Base-by-base conservation (phyloP, 2,329 filamentous ascomycete species). In the Trichophyton verrucosum region DNA sequence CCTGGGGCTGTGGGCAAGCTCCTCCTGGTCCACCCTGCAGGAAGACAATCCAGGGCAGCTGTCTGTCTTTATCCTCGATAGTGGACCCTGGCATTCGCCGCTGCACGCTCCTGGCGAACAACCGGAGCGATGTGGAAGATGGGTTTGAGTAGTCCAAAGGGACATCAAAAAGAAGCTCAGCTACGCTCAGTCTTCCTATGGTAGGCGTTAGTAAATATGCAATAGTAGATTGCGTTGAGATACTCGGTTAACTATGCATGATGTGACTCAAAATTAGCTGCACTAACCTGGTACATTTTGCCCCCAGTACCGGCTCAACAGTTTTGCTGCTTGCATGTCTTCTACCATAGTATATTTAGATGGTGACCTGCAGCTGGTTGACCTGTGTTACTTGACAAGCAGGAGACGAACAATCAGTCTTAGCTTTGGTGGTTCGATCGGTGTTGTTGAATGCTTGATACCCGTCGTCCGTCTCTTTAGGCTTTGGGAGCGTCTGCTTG, bases 1-100 rank as follows among this genome's bases (percentile, higher is more conserved):
- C 82, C 70, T 95, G 86, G 1, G 92, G 91, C 57, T 86, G 78
- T 4, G 81, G 78, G 69, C 89, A 91, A 63, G 87, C 85, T 68
- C 87, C 85, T 2, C 91, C 91, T 0, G 91, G 92, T 0, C 92
- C 92, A 64, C 92, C 92, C 75, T 95, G 87, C 13, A 95, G 81
- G 70, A 86, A 96, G 64, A 91, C 80, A 57, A 77, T 75, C 80
- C 81, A 86, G 64, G 83, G 83, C 8, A 82, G 70, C 64, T 81
- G 78, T 57, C 75, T 73, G 42, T 76, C 74, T 20, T 75, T 74
- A 24, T 78, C 76, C n/a, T 70, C 66, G 0, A 69, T 64, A 30
- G 75, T 72, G 59, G 80, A 80, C 61, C 86, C 82, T 47, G 82
- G 80, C 65, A 90, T 85, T 61, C 85, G 77, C 66, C 85, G 88